These are phyloP conservation scores for Phytophthora litchii DNA, from an alignment of 352 stramenopile genomes.

Conservation along the genomic window DNA sequence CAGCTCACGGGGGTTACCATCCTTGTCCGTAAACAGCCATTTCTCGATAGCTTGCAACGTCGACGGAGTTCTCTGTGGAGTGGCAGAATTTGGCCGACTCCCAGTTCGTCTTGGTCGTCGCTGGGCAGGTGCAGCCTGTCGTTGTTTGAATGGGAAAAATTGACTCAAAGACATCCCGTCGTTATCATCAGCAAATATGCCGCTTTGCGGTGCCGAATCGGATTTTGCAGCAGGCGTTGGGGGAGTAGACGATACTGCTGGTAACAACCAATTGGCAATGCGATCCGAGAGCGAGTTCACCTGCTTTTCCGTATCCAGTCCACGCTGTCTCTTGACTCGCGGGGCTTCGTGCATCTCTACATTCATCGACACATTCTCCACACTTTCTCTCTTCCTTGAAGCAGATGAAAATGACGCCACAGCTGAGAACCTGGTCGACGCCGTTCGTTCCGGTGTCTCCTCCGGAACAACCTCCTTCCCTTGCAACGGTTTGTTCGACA, in stretches of 20 bases:
- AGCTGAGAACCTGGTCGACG: slow-evolving; percentile 45
- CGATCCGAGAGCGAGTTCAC: slow-evolving; percentile 53
- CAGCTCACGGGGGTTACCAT: slow-evolving; percentile 39
- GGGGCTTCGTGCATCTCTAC: slow-evolving; percentile 32
- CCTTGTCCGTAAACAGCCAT: slow-evolving; percentile 60
- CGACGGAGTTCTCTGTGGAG: slow-evolving; percentile 36
- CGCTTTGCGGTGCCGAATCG: slow-evolving; percentile 4
- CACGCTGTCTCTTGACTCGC: slow-evolving; percentile 51
- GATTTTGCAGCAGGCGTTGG: slow-evolving; percentile 12
- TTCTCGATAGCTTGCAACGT: slow-evolving; percentile 53
- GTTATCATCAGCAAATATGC: slow-evolving; percentile 14
- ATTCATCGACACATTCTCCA: slow-evolving; percentile 30
- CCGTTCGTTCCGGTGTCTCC: slow-evolving; percentile 28
- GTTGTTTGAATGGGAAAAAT: slow-evolving; percentile 50
- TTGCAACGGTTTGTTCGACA: slow-evolving; percentile 36
- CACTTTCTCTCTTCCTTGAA: slow-evolving; percentile 43
- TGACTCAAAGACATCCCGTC: slow-evolving; percentile 17
- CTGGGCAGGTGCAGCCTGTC: slow-evolving; percentile 16
- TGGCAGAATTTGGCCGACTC: slow-evolving; percentile 12
- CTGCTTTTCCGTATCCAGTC: slow-evolving; percentile 38
- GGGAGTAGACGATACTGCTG: slow-evolving; percentile 17
- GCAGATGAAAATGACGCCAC: slow-evolving; percentile 45
- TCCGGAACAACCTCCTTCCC: slow-evolving; percentile 49
- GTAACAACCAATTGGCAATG: slow-evolving; percentile 67
- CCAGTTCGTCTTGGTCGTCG: slow-evolving; percentile 24